Conservation (phyloP, 768 basidiomycete species). For the Saitozyma podzolica region DNA sequence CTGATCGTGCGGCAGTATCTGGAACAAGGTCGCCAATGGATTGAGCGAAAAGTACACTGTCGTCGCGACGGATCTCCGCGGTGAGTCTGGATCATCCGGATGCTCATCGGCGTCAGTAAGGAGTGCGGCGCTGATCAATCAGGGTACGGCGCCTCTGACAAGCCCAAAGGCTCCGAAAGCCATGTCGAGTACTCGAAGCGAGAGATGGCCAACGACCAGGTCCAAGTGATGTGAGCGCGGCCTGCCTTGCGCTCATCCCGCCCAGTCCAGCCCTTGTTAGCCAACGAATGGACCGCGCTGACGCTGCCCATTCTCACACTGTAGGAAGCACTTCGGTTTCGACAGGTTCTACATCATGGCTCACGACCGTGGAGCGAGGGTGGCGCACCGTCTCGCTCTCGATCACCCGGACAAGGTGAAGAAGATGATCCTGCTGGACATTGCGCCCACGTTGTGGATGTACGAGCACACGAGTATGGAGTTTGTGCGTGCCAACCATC, state of each 20-base stretch:
- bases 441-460: constrained; percentile 47
- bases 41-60: constrained; percentile 35
- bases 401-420: constrained; percentile 40
- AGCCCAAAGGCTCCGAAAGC: constrained; percentile 29
- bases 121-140: background rate
- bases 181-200: constrained; percentile 49
- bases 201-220: constrained; percentile 47
- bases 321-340: constrained; percentile 39
- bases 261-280: background rate
- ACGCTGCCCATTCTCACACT: background rate
- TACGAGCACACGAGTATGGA: constrained; percentile 35
- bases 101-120: background rate
- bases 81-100: constrained; percentile 11
- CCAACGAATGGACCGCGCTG: background rate
- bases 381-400: constrained; percentile 46
- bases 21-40: constrained; percentile 27
- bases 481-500: constrained; percentile 23
- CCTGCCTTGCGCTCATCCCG: background rate
- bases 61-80: constrained; percentile 40
- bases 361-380: constrained; percentile 50
- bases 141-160: constrained; percentile 44
- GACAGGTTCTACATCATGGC: constrained; percentile 36
- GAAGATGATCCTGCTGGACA: constrained; percentile 47
- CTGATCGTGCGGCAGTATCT: constrained; percentile 30
- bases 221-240: constrained; percentile 41